Evolutionary conservation across 345 rosid species (phyloP).

Genomic region (Syzygium aromaticum): DNA sequence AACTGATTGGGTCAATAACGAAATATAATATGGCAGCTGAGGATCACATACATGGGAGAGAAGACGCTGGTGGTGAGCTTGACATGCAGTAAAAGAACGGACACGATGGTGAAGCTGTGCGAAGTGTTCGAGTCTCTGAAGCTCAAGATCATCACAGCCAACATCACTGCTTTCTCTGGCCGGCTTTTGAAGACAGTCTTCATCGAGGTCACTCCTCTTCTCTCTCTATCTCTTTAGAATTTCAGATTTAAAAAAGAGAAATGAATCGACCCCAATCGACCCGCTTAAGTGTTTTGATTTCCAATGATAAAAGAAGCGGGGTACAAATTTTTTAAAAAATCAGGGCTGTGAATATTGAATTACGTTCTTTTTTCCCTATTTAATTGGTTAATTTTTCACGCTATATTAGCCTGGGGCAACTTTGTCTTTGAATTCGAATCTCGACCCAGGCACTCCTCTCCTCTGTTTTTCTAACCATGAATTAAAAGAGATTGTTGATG

Average conservation of each 20-base stretch:
- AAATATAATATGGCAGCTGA: slow-evolving; percentile 31
- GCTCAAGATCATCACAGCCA: slow-evolving; percentile 71
- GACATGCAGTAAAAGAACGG: slow-evolving; percentile 69
- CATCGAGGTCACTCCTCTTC: slow-evolving; percentile 47
- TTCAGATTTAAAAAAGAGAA: not conserved
- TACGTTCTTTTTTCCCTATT: not conserved
- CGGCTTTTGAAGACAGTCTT: slow-evolving; percentile 69
- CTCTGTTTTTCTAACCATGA: not conserved
- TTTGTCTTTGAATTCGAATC: not conserved
- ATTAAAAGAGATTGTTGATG: not conserved
- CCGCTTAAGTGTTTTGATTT: not conserved
- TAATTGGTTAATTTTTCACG: not conserved
- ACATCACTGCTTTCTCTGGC: slow-evolving; percentile 64
- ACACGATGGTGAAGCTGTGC: slow-evolving; percentile 84
- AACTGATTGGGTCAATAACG: not conserved
- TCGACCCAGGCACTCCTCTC: not conserved
- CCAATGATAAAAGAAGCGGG: not conserved
- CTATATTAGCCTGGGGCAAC: not conserved
- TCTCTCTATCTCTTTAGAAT: not conserved
- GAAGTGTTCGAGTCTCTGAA: slow-evolving; percentile 75
- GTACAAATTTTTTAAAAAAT: not conserved
- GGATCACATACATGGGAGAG: slow-evolving; percentile 69
- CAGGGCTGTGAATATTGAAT: not conserved
- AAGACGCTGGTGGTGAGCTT: slow-evolving; percentile 63
- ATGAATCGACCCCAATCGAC: not conserved